Percentiles rank a stretch among this genome's conserved stretches.
phyloP scores from a whole-genome alignment of 2,329 filamentous ascomycete species.

The Apiospora pterosperma region DNA sequence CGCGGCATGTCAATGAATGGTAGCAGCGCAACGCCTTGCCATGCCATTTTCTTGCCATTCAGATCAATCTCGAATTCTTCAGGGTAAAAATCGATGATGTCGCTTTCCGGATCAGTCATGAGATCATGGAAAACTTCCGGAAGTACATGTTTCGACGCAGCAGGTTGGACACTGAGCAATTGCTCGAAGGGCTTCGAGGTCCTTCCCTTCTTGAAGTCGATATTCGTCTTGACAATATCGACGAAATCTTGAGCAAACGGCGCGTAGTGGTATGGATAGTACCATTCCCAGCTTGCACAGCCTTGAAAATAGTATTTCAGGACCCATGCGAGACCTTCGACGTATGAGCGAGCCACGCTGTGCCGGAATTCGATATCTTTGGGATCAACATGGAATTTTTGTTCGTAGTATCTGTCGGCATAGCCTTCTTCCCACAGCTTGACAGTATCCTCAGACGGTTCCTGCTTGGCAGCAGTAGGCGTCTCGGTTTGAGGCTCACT shows the following conservation, averaged over 20 bases:
- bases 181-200: constrained; percentile 94
- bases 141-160: constrained; percentile 87
- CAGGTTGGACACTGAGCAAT: constrained; percentile 95
- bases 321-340: constrained; percentile 93
- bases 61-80: constrained; percentile 90
- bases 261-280: constrained; percentile 97
- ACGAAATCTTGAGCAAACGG: constrained; percentile 96
- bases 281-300: constrained; percentile 98
- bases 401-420: constrained; percentile 91
- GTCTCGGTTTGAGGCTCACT: constrained; percentile 53
- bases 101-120: constrained; percentile 84
- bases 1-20: constrained; percentile 95
- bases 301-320: constrained; percentile 97
- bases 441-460: constrained; percentile 73
- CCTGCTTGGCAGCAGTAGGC: constrained; percentile 49
- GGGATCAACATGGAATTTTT: constrained; percentile 86
- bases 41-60: constrained; percentile 97
- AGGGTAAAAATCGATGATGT: constrained; percentile 97
- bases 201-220: constrained; percentile 78
- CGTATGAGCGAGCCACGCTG: constrained; percentile 85
- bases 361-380: constrained; percentile 83
- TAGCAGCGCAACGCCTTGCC: constrained; percentile 91
- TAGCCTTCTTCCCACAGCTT: constrained; percentile 95
- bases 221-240: constrained; percentile 72
- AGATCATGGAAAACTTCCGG: constrained; percentile 84